A percentile compares a stretch with the other conserved stretches of the same genome.
Conservation (phyloP, 257 asterid genomes). For the Petunia secreta region DNA sequence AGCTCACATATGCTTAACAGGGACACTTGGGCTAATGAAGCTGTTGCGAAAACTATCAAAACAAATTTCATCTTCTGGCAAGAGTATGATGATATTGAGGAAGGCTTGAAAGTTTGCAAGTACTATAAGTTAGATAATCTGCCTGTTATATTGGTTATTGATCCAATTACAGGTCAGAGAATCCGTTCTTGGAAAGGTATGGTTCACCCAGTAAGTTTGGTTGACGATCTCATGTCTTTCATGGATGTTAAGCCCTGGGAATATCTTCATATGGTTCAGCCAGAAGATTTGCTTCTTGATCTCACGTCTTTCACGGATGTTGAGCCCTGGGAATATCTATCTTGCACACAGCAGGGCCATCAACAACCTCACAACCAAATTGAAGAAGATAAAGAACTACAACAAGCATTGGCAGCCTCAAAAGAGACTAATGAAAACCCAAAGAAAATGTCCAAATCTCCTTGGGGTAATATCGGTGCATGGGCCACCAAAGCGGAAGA, state of each 20-base stretch:
- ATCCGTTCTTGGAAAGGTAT: constrained; percentile 4
- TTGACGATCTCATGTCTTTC: neutral
- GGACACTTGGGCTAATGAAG: neutral
- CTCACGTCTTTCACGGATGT: too few relatives aligned
- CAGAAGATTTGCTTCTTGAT: too few relatives aligned
- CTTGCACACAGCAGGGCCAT: neutral
- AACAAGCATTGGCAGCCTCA: neutral
- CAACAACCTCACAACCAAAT: neutral
- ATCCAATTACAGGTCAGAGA: constrained; percentile 3
- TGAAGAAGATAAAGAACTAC: neutral
- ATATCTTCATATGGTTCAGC: neutral
- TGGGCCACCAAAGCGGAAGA: constrained; percentile 98
- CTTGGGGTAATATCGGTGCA: constrained; percentile 89
- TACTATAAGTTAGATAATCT: neutral
- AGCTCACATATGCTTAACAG: neutral
- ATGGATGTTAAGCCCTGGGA: neutral
- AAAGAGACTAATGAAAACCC: neutral
- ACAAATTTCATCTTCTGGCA: constrained; percentile 14
- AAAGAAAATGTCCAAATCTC: constrained; percentile 75
- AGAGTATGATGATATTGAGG: neutral
- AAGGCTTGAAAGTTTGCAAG: constrained; percentile 2
- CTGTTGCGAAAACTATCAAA: neutral
- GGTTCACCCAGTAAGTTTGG: neutral
- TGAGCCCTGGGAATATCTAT: neutral
- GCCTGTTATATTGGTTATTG: constrained; percentile 24